Conservation (phyloP, 1,284 basidiomycete species). For the Ganoderma lingzhi region DNA sequence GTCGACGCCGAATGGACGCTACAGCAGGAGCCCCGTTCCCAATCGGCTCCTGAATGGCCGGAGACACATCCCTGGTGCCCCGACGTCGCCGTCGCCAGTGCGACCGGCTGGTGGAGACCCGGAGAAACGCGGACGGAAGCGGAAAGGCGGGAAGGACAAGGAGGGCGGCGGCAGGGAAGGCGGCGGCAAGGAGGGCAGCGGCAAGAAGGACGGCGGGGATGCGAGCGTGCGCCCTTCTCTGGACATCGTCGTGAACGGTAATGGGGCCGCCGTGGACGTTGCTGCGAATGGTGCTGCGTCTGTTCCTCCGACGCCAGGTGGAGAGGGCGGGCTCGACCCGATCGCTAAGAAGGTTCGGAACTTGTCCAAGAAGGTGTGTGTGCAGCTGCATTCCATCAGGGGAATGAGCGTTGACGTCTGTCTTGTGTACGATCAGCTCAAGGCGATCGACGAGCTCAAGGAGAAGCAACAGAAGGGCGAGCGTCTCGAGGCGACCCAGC, state of each 20-base stretch:
- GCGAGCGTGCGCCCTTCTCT: conserved; percentile 45
- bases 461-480: conserved; percentile 89
- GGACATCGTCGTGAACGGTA: conserved; percentile 44
- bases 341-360: conserved; percentile 92
- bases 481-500: conserved; percentile 90
- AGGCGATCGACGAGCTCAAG: conserved; percentile 96
- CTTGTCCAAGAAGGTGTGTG: conserved; percentile 84
- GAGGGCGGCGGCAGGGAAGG: conserved; percentile 18
- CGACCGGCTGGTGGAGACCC: conserved; percentile 44
- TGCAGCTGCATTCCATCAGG: not conserved
- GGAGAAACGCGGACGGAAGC: conserved; percentile 62
- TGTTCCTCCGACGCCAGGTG: conserved; percentile 64
- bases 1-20: conserved; percentile 66
- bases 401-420: not conserved
- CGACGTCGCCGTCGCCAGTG: conserved; percentile 56
- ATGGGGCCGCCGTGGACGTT: conserved; percentile 35
- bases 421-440: conserved; percentile 64
- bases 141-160: conserved; percentile 60
- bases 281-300: conserved; percentile 41
- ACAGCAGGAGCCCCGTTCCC: conserved; percentile 66
- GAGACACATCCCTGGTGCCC: conserved; percentile 75
- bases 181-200: conserved; percentile 41
- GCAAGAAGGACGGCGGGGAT: conserved; percentile 34
- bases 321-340: conserved; percentile 74
- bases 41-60: conserved; percentile 50